phyloP scores from a whole-genome alignment of 306 rosid species.

The Malus domestica region ASM211411v1 NC_041795.1:2255501-2256000 shows the following conservation, averaged over 20 bases:
- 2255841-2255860: conserved; percentile 67
- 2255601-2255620: conserved; percentile 66
- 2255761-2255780: conserved; percentile 68
- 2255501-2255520: conserved; percentile 76
- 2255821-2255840: conserved; percentile 58
- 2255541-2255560: conserved; percentile 60
- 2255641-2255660: conserved; percentile 77
- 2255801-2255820: conserved; percentile 58
- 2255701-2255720: conserved; percentile 56
- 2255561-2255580: conserved; percentile 72
- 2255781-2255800: conserved; percentile 51
- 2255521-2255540: conserved; percentile 63
- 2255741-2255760: conserved; percentile 70
- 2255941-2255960: conserved; percentile 65
- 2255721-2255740: conserved; percentile 72
- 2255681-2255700: conserved; percentile 68
- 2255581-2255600: conserved; percentile 40
- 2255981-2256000: conserved; percentile 56
- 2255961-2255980: conserved; percentile 79
- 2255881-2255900: conserved; percentile 70
- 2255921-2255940: conserved; percentile 46
- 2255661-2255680: conserved; percentile 75
- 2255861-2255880: conserved; percentile 69
- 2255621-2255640: conserved; percentile 77
- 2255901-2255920: conserved; percentile 58